These are phyloP conservation scores for Fusarium torreyae DNA, from an alignment of 2,329 filamentous ascomycete species.

Conservation along the genomic window DNA sequence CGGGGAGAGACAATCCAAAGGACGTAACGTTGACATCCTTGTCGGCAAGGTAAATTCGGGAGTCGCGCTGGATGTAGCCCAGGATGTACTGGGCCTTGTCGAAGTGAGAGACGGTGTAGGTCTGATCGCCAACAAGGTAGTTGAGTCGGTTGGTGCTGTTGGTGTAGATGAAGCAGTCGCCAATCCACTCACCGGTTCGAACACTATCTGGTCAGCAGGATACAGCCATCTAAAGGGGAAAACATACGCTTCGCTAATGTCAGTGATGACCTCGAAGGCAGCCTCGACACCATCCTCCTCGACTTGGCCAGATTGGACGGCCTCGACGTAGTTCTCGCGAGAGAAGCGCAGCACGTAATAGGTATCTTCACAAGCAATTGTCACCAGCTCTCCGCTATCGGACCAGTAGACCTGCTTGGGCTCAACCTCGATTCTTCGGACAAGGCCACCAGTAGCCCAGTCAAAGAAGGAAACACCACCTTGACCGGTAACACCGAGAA, in stretches of 20 bases:
- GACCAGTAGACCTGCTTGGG: conserved; percentile 91
- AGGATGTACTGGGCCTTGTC: conserved; percentile 96
- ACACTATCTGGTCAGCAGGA: conserved; percentile 68
- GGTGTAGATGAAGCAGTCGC: conserved; percentile 99
- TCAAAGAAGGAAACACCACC: conserved; percentile 97
- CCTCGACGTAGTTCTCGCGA: conserved; percentile 88
- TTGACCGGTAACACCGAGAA: conserved; percentile 95
- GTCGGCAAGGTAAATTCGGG: conserved; percentile 94
- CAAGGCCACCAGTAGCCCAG: conserved; percentile 90
- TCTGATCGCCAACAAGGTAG: conserved; percentile 97
- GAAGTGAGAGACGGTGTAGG: conserved; percentile 97
- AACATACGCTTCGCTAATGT: conserved; percentile 87
- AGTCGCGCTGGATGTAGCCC: conserved; percentile 95
- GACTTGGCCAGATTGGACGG: conserved; percentile 83
- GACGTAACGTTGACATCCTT: conserved; percentile 95
- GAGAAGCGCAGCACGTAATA: conserved; percentile 96
- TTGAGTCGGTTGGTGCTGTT: conserved; percentile 97
- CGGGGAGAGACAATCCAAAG: conserved; percentile 89
- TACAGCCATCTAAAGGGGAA: too few relatives aligned
- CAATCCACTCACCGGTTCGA: conserved; percentile 96
- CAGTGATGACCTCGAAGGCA: conserved; percentile 95
- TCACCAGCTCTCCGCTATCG: conserved; percentile 92
- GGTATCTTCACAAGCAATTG: conserved; percentile 93
- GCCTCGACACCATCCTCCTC: conserved; percentile 95
- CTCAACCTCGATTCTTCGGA: conserved; percentile 90